Percentiles rank a stretch among this genome's conserved stretches.
These are phyloP conservation scores for Boletus smithii DNA, from an alignment of 1,284 basidiomycete species.

Conservation along the genomic window DNA sequence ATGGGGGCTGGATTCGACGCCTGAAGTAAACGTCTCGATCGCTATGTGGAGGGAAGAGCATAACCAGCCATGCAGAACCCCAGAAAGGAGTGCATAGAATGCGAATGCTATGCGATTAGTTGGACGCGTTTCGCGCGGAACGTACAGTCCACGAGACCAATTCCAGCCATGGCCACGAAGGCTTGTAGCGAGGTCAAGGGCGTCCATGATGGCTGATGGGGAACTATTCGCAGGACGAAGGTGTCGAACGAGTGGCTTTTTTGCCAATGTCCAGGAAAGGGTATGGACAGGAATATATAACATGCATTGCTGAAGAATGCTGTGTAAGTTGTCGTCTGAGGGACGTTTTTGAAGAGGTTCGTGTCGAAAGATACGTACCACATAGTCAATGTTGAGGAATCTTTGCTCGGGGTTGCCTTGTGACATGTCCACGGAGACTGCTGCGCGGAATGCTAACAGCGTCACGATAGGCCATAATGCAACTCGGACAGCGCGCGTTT, in stretches of 20 bases:
- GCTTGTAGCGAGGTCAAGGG: slow-evolving; percentile 46
- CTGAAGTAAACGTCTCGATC: neutral
- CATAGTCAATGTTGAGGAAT: neutral
- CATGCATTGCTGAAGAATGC: neutral
- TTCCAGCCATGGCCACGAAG: slow-evolving; percentile 54
- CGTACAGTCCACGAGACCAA: slow-evolving; percentile 34
- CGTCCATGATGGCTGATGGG: slow-evolving; percentile 35
- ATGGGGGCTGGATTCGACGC: neutral
- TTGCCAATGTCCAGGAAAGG: neutral
- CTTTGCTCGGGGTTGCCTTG: neutral
- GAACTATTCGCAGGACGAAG: slow-evolving; percentile 3
- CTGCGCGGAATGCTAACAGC: neutral
- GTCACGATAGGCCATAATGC: slow-evolving; percentile 1
- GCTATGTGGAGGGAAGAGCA: neutral
- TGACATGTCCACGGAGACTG: slow-evolving; percentile 1
- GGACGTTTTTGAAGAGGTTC: neutral
- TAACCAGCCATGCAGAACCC: neutral
- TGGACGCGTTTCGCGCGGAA: slow-evolving; percentile 43
- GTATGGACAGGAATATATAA: neutral
- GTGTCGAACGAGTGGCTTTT: slow-evolving; percentile 1
- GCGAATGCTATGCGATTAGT: slow-evolving; percentile 34
- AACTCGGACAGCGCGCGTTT: neutral
- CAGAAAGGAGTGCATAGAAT: neutral
- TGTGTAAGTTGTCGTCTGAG: neutral
- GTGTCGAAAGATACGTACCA: neutral